These are phyloP conservation scores for Fomitopsis schrenkii DNA, from an alignment of 1,284 basidiomycete species.

Conservation along the genomic window DNA sequence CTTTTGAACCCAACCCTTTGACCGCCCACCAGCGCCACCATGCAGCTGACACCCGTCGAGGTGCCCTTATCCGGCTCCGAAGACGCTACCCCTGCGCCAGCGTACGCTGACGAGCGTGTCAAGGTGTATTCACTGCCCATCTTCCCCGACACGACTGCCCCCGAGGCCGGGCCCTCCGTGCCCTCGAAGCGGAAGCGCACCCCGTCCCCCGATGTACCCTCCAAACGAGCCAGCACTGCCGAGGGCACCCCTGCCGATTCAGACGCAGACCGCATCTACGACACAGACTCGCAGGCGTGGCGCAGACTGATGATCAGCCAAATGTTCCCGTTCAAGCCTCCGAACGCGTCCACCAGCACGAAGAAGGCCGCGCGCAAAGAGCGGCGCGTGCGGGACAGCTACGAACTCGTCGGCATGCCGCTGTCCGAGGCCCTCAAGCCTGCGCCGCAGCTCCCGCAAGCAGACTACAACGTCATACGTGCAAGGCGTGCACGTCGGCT, in stretches of 20 bases:
- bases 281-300: conserved; percentile 47
- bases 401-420: neutral
- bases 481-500: neutral
- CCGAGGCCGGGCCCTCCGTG: conserved; percentile 5
- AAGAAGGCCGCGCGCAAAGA: neutral
- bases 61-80: conserved; percentile 26
- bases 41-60: conserved; percentile 47
- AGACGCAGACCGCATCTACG: conserved; percentile 20
- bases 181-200: conserved; percentile 37
- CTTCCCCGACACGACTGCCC: conserved; percentile 6
- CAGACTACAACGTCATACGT: neutral
- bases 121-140: conserved; percentile 62
- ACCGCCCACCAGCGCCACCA: conserved; percentile 37
- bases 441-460: neutral
- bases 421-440: neutral
- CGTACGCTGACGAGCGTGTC: conserved; percentile 63
- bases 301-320: conserved; percentile 41
- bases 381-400: neutral
- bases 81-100: conserved; percentile 29
- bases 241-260: conserved; percentile 32
- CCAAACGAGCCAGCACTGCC: conserved; percentile 8
- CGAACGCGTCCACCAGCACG: conserved; percentile 5
- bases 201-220: conserved; percentile 12
- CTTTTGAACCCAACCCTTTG: neutral
- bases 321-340: conserved; percentile 49